Conservation (phyloP, 2,329 filamentous ascomycete genomes). For the Hypoxylon sp. region DNA sequence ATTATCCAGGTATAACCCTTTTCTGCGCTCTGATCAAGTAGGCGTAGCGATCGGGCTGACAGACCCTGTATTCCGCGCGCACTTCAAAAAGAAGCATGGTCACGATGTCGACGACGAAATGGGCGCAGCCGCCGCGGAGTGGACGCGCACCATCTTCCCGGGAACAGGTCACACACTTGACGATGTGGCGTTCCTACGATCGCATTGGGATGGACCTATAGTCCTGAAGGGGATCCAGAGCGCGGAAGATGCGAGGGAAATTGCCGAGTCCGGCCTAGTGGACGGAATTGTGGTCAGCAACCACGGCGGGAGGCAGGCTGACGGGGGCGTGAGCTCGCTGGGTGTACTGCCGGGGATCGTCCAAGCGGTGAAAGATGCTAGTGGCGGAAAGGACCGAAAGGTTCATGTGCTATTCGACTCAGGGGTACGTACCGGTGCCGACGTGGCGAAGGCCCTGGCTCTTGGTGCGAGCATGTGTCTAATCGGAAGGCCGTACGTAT, state of each 20-base stretch:
- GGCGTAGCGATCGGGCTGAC: conserved; percentile 46
- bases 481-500: conserved; percentile 70
- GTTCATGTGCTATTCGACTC: conserved; percentile 71
- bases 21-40: conserved; percentile 46
- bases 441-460: conserved; percentile 69
- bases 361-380: conserved; percentile 61
- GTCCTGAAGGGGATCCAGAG: conserved; percentile 53
- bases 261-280: conserved; percentile 39
- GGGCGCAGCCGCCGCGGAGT: conserved; percentile 42
- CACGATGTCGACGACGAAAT: conserved; percentile 41
- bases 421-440: conserved; percentile 69
- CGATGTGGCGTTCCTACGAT: conserved; percentile 43
- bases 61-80: conserved; percentile 45
- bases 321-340: conserved; percentile 65
- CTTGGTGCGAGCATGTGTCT: conserved; percentile 69
- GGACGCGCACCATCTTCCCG: conserved; percentile 46
- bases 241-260: conserved; percentile 46
- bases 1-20: conserved; percentile 46
- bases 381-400: conserved; percentile 41
- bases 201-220: conserved; percentile 48
- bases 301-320: conserved; percentile 68
- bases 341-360: conserved; percentile 71
- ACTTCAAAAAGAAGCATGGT: conserved; percentile 42
- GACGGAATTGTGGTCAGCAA: conserved; percentile 66
- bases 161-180: conserved; percentile 46